These are phyloP conservation scores for Scenedesmus sp. DNA, from an alignment of 163 green algal genomes.

Conservation along the genomic window DNA sequence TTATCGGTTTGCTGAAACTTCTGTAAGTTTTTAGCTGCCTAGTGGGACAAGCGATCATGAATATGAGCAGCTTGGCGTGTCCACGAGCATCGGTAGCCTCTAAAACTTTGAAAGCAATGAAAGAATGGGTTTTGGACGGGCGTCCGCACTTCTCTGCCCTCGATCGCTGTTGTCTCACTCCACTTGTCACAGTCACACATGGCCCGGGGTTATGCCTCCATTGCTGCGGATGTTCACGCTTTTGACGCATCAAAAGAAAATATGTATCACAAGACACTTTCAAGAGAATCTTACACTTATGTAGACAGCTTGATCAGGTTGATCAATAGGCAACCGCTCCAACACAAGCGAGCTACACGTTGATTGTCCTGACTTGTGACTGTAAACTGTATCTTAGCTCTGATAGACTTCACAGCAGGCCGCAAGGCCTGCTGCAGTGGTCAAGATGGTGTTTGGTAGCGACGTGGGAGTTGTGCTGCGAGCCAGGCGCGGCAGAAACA, in stretches of 20 bases:
- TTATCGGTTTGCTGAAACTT: background rate
- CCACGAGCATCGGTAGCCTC: background rate
- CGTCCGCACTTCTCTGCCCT: background rate
- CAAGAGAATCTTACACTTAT: background rate
- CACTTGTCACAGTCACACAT: constrained; percentile 5
- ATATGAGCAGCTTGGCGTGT: background rate
- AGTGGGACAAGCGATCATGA: background rate
- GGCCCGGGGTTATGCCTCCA: background rate
- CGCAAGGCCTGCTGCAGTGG: background rate
- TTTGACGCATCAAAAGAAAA: too few species aligned
- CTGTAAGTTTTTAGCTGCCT: background rate
- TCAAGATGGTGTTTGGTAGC: constrained; percentile 49
- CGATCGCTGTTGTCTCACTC: background rate
- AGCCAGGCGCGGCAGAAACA: constrained; percentile 36
- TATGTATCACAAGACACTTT: too few species aligned
- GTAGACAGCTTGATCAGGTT: background rate
- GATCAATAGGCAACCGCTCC: background rate
- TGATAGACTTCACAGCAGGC: background rate
- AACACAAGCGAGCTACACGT: background rate
- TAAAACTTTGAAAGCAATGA: background rate
- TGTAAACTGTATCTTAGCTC: background rate
- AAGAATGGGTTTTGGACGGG: background rate
- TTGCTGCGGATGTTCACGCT: too few species aligned
- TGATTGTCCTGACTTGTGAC: background rate
- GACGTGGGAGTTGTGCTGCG: constrained; percentile 49